Conservation (phyloP, 2,329 filamentous ascomycete genomes). For the Aspergillus fischeri region DNA sequence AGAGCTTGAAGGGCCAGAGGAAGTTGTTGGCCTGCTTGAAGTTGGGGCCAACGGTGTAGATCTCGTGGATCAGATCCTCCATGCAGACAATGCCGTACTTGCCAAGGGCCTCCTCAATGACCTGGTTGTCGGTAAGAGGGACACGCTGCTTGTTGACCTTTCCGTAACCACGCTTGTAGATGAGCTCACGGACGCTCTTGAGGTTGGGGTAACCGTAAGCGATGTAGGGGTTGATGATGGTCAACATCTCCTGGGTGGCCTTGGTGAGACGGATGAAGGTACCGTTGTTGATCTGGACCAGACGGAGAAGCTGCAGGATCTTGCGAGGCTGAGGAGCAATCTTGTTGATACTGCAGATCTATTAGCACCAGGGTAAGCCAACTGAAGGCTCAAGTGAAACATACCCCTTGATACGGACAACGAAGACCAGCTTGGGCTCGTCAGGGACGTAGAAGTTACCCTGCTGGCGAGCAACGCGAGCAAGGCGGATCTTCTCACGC, state of each 20-base stretch:
- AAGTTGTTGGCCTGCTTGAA: slow-evolving; percentile 99
- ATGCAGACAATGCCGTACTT: slow-evolving; percentile 99
- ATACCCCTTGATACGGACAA: slow-evolving; percentile 97
- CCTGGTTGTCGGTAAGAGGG: slow-evolving; percentile 92
- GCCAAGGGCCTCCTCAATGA: slow-evolving; percentile 94
- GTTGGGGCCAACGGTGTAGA: slow-evolving; percentile 97
- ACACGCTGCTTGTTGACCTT: slow-evolving; percentile 98
- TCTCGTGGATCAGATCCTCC: slow-evolving; percentile 99
- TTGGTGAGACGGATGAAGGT: slow-evolving; percentile 98
- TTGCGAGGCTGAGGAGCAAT: slow-evolving; percentile 99
- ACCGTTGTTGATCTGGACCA: slow-evolving; percentile 99
- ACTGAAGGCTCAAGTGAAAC: slow-evolving; percentile 22
- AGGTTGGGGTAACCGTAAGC: slow-evolving; percentile 99
- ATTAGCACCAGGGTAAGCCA: slow-evolving; percentile 4
- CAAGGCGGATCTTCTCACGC: slow-evolving; percentile 95
- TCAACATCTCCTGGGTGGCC: slow-evolving; percentile 95
- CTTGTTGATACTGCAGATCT: slow-evolving; percentile 91
- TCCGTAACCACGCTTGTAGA: slow-evolving; percentile 99
- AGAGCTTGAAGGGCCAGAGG: slow-evolving; percentile 99
- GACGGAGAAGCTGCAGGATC: slow-evolving; percentile 98
- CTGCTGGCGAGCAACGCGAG: slow-evolving; percentile 83
- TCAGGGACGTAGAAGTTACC: slow-evolving; percentile 92
- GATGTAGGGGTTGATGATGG: slow-evolving; percentile 97
- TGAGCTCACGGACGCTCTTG: slow-evolving; percentile 96
- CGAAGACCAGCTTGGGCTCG: slow-evolving; percentile 94